Evolutionary conservation across 306 rosid genomes (phyloP), one percentile per base, ranked within the genome.

Genomic region (Geum urbanum): DNA sequence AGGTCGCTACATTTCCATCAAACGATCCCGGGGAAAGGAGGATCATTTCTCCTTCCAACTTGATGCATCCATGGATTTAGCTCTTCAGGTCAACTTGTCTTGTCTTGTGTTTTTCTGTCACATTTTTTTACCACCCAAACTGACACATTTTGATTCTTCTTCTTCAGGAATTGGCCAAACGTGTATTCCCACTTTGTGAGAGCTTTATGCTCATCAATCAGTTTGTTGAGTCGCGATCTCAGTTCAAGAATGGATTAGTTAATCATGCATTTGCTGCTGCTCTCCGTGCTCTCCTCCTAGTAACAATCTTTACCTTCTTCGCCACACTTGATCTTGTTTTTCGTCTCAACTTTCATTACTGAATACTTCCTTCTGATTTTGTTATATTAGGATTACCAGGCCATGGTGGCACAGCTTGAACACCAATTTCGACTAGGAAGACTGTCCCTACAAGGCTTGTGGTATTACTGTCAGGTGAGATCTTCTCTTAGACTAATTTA

Each of bases 221-320:
- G 53, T 94, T 88, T 86, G 95, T 88, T 76, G 98, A 94, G 74
- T 86, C 85, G 15, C 85, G 92, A 78, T 94, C 96, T 70, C 97
- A 90, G 77, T 94, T 94, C 87, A 87, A 88, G 81, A 87, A 76
- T 82, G 98, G 98, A 64, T 84, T 94, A 49, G 96, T 94, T 67
- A 94, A 90, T 83, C 98, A 94, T 65, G 98, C 98, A 58, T 94
- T 94, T 81, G 84, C 98, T 85, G 97, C 98, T 68, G 97, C 98
- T 39, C 82, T 94, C 41, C 83, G 97, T 81, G 97, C 94, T 6
- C 87, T 94, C 71, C 95, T 94, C 77, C 86, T 94, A 18, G 98
- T 94, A 90, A 74, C 89, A 79, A 76, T 61, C 67, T 12, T 27
- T 27, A 1, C 63, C 57, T 19, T 52, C 19, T 12, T 8, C 9